Base-by-base conservation (phyloP, 768 basidiomycete genomes). In the Suillus brevipes region DNA sequence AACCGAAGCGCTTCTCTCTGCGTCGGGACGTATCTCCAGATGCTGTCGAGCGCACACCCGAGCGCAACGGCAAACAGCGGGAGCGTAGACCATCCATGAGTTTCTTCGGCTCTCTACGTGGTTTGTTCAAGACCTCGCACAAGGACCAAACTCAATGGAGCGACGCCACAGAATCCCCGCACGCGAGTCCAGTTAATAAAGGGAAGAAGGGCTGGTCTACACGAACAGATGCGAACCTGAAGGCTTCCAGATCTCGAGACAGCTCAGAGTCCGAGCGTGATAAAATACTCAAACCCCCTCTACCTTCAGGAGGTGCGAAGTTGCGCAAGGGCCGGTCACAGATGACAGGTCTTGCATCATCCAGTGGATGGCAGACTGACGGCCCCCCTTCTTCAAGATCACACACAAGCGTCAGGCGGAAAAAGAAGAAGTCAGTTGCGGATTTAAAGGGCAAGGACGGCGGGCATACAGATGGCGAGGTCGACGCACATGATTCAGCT, bases 391-490 rank as follows among this genome's bases (percentile, higher is more conserved):
- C 56, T 59, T 37, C 66, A 61, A n/a, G 56, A 60, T 61, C 61
- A 16, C 57, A 62, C 2, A 60, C 64, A 8, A 67, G 34, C 14
- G 36, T 49, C 37, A 70, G 60, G 16, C 70, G 60, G 2, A 64
- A 42, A 59, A 66, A 53, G 62, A 76, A 67, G 34, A 66, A 58
- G 9, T 73, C 70, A 4, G 67, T 77, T 50, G 70, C 74, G 0
- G 71, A 75, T 18, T 20, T 75, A 64, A 70, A 68, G 60, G 73
- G 75, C 10, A 64, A 55, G 14, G 70, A 73, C 9, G 71, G 70
- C 6, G 74, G 74, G 4, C 70, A 77, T 52, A 73, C 75, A 20
- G 74, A 75, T 59, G 72, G 70, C 0, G 75, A 75, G 34, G 40
- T 68, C 38, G 52, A 69, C 50, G 18, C 58, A 14, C 28, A 38